These are phyloP conservation scores for Wickerhamomyces canadensis DNA, from an alignment of 805 yeast species.

Conservation along the genomic window DNA sequence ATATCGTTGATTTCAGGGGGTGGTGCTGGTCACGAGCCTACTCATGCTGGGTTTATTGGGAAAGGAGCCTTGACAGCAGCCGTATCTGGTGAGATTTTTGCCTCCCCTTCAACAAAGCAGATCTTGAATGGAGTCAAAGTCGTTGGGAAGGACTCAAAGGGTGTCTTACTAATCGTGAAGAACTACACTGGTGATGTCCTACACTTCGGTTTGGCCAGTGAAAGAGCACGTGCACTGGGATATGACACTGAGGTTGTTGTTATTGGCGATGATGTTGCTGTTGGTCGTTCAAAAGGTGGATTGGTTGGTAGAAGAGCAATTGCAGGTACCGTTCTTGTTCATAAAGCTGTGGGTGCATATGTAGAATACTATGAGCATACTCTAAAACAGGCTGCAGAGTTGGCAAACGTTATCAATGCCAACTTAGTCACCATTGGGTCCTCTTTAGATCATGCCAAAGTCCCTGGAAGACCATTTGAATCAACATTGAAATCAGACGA, in stretches of 20 bases:
- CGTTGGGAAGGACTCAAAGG: constrained; percentile 40
- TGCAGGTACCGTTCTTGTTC: constrained; percentile 86
- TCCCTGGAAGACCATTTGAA: constrained; percentile 73
- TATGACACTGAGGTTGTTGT: constrained; percentile 64
- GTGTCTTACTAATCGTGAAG: constrained; percentile 76
- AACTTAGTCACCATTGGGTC: constrained; percentile 84
- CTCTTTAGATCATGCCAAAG: constrained; percentile 82
- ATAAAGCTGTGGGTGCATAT: constrained; percentile 79
- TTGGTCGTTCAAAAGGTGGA: constrained; percentile 83
- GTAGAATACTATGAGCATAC: constrained; percentile 38
- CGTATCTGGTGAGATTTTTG: constrained; percentile 87
- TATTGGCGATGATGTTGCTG: constrained; percentile 92
- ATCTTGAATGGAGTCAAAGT: constrained; percentile 58
- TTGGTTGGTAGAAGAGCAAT: constrained; percentile 92
- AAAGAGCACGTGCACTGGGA: constrained; percentile 78
- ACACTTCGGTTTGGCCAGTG: constrained; percentile 90
- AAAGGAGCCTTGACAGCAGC: constrained; percentile 79
- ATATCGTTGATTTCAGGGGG: constrained; percentile 84
- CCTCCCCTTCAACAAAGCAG: constrained; percentile 92
- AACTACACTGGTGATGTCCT: constrained; percentile 93
- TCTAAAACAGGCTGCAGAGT: constrained; percentile 46
- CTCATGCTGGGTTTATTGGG: constrained; percentile 90
- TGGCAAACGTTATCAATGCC: constrained; percentile 57
- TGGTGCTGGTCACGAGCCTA: constrained; percentile 94
- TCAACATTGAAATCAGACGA: constrained; percentile 50